These are phyloP conservation scores for Fagopyrum esculentum DNA, from an alignment of 148 eudicot genomes.

Conservation along the genomic window DNA sequence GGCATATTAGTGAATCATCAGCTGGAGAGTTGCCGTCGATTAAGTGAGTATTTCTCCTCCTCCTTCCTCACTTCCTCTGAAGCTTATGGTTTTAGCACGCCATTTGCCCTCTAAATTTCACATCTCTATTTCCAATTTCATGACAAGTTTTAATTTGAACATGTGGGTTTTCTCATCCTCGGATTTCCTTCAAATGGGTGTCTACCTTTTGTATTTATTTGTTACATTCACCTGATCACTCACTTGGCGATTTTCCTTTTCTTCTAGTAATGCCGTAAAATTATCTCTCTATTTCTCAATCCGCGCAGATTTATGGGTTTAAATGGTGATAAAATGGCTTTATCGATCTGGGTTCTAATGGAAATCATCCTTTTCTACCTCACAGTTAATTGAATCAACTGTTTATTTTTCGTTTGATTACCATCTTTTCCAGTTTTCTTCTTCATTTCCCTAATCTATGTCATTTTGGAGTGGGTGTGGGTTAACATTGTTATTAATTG, in stretches of 20 bases:
- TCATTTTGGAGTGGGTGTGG: not conserved
- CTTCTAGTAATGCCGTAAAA: not conserved
- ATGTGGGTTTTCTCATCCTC: not conserved
- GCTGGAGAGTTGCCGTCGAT: not conserved
- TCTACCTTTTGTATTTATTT: not conserved
- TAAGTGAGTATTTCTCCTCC: constrained; percentile 9
- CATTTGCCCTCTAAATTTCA: not conserved
- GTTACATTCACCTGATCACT: constrained; percentile 7
- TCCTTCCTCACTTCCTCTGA: not conserved
- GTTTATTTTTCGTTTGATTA: not conserved
- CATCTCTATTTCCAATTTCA: constrained; percentile 1
- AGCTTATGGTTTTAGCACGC: not conserved
- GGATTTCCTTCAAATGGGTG: not conserved
- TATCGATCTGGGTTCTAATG: constrained; percentile 2
- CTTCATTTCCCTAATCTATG: not conserved
- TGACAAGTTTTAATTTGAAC: not conserved
- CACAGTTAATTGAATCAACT: not conserved
- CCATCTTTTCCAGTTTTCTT: not conserved
- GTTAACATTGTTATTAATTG: not conserved
- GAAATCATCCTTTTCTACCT: not conserved
- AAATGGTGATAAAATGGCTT: not conserved
- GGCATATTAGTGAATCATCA: constrained; percentile 1
- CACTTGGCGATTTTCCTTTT: not conserved
- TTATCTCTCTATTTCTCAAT: not conserved
- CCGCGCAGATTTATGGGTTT: constrained; percentile 1